phyloP scores from a whole-genome alignment of 2,329 filamentous ascomycete species.

The Colletotrichum sp. region DNA sequence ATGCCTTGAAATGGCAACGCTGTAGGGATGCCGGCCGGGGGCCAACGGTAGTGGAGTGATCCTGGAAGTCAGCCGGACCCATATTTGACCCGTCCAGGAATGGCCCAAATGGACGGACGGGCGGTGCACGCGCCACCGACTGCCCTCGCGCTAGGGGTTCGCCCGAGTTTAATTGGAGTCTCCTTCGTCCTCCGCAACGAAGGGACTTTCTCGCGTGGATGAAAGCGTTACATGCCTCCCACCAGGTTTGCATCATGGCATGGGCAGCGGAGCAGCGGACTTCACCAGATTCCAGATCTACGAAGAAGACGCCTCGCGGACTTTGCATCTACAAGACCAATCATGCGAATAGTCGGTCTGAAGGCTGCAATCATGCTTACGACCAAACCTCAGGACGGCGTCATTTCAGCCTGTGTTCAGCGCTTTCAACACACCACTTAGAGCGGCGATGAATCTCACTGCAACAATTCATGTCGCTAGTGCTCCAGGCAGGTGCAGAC shows the following conservation, averaged over 20 bases:
- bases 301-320: not conserved
- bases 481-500: not conserved
- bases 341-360: not conserved
- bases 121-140: not conserved
- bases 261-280: not conserved
- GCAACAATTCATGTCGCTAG: not conserved
- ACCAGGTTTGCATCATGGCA: not conserved
- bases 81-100: slow-evolving; percentile 3
- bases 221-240: not conserved
- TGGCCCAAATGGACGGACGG: not conserved
- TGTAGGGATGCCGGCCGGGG: not conserved
- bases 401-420: not conserved
- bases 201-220: not conserved
- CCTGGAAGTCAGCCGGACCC: slow-evolving; percentile 7
- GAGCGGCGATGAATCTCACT: not conserved
- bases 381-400: not conserved
- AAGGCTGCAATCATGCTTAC: not conserved
- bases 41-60: not conserved
- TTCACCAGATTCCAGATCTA: not conserved
- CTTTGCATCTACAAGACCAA: not conserved
- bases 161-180: not conserved
- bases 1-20: not conserved
- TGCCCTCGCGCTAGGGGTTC: not conserved
- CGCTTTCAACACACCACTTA: not conserved
- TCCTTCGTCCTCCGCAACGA: not conserved